Percentiles rank a stretch among this genome's conserved stretches.
These are phyloP conservation scores for Rhamnella rubrinervis DNA, from an alignment of 331 rosid genomes.

Conservation along the genomic window DNA sequence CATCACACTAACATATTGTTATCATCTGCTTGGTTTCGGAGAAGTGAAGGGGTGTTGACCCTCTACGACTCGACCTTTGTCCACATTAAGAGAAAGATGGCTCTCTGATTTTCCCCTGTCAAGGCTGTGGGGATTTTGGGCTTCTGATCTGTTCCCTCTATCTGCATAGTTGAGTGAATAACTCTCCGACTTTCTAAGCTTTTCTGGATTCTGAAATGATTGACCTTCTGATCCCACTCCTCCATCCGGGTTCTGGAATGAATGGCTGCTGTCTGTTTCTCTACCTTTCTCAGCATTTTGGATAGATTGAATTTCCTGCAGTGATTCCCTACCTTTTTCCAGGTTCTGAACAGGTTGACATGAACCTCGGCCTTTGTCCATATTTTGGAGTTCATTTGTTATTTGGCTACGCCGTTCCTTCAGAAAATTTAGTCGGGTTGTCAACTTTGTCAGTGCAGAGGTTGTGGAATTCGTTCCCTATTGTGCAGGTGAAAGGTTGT, in stretches of 20 bases:
- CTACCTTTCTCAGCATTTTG: conserved; percentile 23
- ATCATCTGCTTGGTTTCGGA: conserved; percentile 38
- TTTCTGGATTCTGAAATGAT: conserved; percentile 43
- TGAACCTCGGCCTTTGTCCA: conserved; percentile 46
- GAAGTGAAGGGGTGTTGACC: conserved; percentile 24
- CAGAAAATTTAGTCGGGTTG: conserved; percentile 73
- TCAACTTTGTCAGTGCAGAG: conserved; percentile 74
- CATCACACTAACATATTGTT: conserved; percentile 2
- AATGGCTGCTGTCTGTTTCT: conserved; percentile 13
- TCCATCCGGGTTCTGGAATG: conserved; percentile 21
- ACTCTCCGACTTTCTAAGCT: conserved; percentile 50
- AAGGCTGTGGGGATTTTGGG: conserved; percentile 31
- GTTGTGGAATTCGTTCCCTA: conserved; percentile 56
- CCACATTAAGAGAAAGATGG: conserved; percentile 35
- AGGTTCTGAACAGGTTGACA: conserved; percentile 26
- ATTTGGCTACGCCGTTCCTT: conserved; percentile 73
- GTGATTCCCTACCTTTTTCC: conserved; percentile 43
- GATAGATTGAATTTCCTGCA: conserved; percentile 20
- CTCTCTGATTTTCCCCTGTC: conserved; percentile 71
- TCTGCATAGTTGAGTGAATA: conserved; percentile 43
- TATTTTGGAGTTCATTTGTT: conserved; percentile 53
- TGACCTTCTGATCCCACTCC: conserved; percentile 38
- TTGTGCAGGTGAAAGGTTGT: conserved; percentile 22
- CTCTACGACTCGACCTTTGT: conserved; percentile 43
- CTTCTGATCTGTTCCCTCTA: conserved; percentile 34